Base-by-base conservation (phyloP, 768 basidiomycete genomes). In the Heimioporus sp. region DNA sequence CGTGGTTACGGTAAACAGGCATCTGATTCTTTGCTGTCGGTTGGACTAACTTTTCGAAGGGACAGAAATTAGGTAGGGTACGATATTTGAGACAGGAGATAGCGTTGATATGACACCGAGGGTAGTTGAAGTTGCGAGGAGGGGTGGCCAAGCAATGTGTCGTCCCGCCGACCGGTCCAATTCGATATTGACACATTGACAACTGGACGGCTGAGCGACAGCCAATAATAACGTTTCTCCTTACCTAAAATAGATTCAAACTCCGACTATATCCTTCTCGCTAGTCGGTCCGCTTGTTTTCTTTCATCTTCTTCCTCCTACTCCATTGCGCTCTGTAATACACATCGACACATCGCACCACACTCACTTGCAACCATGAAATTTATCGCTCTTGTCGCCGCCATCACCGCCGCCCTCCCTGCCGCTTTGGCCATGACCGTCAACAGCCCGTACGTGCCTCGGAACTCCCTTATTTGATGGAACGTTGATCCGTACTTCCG, bases 401-500 rank as follows among this genome's bases (percentile, higher is more conserved):
- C 69, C 36, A 49, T 76, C 41, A 55, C 66, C 30, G 63, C 67
- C 43, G 44, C 60, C 17, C 44, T 66, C 11, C 66, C 72, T 38
- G 76, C 67, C 66, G 77, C 59, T 45, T 46, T 72, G 56, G 49
- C 24, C 45, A 60, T 85, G 62, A 81, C 75, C n/a, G 71, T 90
- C 62, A 81, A 89, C 67, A 85, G 86, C 2, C 82, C 86, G 87
- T 88, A 63, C 56, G 86, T 24, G 16, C 5, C 17, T 10, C 28
- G 5, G 5, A 10, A 42, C 62, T 62, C 32, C 45, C 42, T 50
- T 43, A 20, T 19, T 17, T 13, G 24, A 6, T 7, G 7, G 6
- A 28, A 28, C 9, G 12, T 2, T 15, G 4, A 3, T 49, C 11
- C 39, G 56, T 32, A 58, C 24, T 2, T 20, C 8, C 16, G 34